Conservation (phyloP, 148 eudicot genomes). For the Rhododendron ferrugineum region DNA sequence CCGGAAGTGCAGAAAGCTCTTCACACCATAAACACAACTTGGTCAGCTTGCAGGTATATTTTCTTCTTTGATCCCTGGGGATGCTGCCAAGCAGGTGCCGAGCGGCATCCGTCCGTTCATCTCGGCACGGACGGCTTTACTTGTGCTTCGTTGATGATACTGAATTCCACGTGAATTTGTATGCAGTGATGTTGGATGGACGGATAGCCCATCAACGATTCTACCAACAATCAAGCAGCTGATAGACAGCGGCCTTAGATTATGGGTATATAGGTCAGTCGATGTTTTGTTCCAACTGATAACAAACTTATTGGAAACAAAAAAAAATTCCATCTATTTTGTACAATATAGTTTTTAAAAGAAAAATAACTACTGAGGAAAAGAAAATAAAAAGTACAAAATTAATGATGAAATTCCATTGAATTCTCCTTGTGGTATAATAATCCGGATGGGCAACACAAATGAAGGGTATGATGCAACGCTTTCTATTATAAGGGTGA, state of each 20-base stretch:
- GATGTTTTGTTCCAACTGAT: not conserved
- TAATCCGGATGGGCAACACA: no score
- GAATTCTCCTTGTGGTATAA: not conserved
- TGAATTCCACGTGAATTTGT: not conserved
- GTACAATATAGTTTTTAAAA: no score
- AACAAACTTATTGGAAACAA: not conserved
- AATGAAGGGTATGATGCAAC: no score
- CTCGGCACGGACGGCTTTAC: no score
- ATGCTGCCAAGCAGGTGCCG: no score
- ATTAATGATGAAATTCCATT: not conserved
- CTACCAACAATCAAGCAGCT: conserved; percentile 23
- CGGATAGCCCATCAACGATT: conserved; percentile 13
- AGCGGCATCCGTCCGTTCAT: no score
- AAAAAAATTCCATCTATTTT: no score
- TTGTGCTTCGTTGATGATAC: not conserved
- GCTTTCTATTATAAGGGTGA: no score
- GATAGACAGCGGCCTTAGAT: conserved; percentile 16
- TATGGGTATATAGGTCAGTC: conserved; percentile 28
- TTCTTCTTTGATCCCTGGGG: not conserved
- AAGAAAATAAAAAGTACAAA: not conserved
- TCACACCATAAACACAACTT: not conserved
- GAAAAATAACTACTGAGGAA: not conserved
- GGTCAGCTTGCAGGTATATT: not conserved
- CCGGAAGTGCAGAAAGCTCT: conserved; percentile 3
- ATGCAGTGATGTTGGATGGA: not conserved